Percentiles rank a stretch among this genome's conserved stretches.
phyloP scores from a whole-genome alignment of 805 yeast species.

The Wickerhamomyces canadensis region DNA sequence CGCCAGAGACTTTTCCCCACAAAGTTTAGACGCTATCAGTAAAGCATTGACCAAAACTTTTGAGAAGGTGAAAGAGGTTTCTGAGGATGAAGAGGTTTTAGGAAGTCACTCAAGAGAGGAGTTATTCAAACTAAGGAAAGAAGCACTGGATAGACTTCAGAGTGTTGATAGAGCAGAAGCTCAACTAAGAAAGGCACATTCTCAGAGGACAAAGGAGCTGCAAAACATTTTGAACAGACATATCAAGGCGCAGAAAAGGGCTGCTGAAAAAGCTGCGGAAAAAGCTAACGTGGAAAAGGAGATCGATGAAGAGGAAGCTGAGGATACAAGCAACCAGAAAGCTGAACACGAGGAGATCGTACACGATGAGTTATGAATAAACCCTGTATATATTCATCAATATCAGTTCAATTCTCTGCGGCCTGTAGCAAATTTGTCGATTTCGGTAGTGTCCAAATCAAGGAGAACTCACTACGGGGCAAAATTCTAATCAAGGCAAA shows the following conservation, averaged over 20 bases:
- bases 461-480: too few relatives aligned
- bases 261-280: slow-evolving; percentile 14
- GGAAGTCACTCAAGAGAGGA: slow-evolving; percentile 23
- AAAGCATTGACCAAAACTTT: slow-evolving; percentile 23
- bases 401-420: too few relatives aligned
- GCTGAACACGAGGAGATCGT: neutral
- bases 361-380: slow-evolving; percentile 15
- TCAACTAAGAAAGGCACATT: slow-evolving; percentile 17
- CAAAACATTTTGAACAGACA: slow-evolving; percentile 11
- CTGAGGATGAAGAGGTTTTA: slow-evolving; percentile 17
- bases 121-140: slow-evolving; percentile 25
- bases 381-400: too few relatives aligned
- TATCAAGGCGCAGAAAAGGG: slow-evolving; percentile 15
- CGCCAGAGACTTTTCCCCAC: slow-evolving; percentile 22
- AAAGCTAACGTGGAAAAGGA: slow-evolving; percentile 9
- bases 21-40: slow-evolving; percentile 24
- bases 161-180: slow-evolving; percentile 14
- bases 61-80: slow-evolving; percentile 23
- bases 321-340: slow-evolving; percentile 6
- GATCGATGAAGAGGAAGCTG: neutral
- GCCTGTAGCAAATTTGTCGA: too few relatives aligned
- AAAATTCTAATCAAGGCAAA: too few relatives aligned
- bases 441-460: too few relatives aligned
- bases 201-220: slow-evolving; percentile 28
- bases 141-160: slow-evolving; percentile 18